Conservation (phyloP, 495 filamentous ascomycete genomes). For the Hypoxylon fuscum region DNA sequence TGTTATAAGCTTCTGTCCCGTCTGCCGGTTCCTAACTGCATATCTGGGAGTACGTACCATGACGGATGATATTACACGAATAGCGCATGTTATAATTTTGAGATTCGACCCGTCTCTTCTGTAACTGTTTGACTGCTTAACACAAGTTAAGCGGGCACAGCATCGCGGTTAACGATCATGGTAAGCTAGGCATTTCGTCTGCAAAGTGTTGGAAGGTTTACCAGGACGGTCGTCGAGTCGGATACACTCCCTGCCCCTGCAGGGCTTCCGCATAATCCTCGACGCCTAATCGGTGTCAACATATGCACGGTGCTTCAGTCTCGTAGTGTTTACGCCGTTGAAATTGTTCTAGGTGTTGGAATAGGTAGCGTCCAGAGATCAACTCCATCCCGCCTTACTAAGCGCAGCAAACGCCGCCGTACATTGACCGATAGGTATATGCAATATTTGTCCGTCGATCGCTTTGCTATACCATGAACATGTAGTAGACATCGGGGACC, state of each 20-base stretch:
- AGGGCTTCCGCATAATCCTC: not conserved
- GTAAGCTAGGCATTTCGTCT: not conserved
- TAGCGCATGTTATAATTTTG: too few species aligned
- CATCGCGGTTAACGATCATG: too few species aligned
- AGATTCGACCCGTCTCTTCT: too few species aligned
- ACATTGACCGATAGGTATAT: conserved; percentile 32
- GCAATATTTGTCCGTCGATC: conserved; percentile 7
- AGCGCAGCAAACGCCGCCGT: conserved; percentile 18
- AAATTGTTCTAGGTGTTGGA: not conserved
- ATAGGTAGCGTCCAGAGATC: too few species aligned
- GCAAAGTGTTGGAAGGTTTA: not conserved
- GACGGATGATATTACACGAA: too few species aligned
- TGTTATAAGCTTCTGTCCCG: not conserved
- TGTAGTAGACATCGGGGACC: conserved; percentile 8
- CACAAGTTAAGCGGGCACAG: too few species aligned
- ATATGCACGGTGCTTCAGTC: not conserved
- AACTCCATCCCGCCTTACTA: conserved; percentile 36
- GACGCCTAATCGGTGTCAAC: not conserved
- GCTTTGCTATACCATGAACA: too few species aligned
- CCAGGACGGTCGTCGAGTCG: conserved; percentile 8
- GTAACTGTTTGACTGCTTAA: too few species aligned
- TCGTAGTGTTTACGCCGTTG: not conserved
- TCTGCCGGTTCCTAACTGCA: not conserved
- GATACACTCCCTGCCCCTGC: conserved; percentile 2
- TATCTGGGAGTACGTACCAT: not conserved